Base-by-base conservation (phyloP, 1,284 basidiomycete species). In the Boletellus dicymbophilus region DNA sequence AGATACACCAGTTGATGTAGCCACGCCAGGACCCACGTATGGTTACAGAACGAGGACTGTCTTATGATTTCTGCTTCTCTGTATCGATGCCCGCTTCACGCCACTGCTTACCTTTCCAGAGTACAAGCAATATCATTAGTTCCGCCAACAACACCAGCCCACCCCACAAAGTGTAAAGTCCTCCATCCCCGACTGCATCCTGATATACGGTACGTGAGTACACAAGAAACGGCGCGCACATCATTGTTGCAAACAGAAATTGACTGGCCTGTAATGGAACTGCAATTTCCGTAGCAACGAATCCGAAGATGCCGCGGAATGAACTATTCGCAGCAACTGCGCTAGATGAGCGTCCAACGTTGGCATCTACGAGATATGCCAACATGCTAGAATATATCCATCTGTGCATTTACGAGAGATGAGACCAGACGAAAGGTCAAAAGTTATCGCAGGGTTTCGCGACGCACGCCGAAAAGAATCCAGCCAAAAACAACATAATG, bases 341-440 rank as follows among this genome's bases (percentile, higher is more conserved):
- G 12, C 79, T 82, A 0, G 86, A 84, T 0, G 87, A 87, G 9
- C 83, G 77, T 7, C 91, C 90, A 3, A 73, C 72, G 58, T 92
- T 92, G 6, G 88, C 82, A 62, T 93, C 90, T 2, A 90, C 85
- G 39, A 91, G 78, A 62, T 90, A 91, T 1, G 88, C 81, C 33
- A 93, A 72, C 0, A 85, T 85, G 53, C 82, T 85, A 3, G 85
- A 69, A 65, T 90, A 33, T 33, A 33, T 33, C 31, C 31, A 33
- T 33, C 31, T 33, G n/a, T 3, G 8, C 15, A 2, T 27, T 3
- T 15, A 31, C 30, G 16, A 15, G 16, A 55, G 40, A 18, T 18
- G 1, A 28, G 33, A 12, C 38, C 44, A 46, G 13, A 33, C 16
- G 13, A 15, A 30, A 30, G 28, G 12, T 11, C 16, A 13, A 12